Evolutionary conservation across 2,329 filamentous ascomycete species (phyloP).

Genomic region (Fusarium sterilihyphosum): DNA sequence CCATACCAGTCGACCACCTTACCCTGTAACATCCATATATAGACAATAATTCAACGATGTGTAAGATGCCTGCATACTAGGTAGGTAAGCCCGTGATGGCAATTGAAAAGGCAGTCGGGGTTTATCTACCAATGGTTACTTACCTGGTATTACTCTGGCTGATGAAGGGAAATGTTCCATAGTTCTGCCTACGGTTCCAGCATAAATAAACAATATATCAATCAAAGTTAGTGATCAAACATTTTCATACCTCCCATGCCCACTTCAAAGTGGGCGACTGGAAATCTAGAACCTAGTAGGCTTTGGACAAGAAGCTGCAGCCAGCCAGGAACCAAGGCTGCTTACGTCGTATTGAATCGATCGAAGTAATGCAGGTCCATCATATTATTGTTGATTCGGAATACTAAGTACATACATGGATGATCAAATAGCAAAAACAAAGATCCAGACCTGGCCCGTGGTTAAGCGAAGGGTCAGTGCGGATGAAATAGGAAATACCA

Average conservation of each 20-base stretch:
- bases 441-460: constrained; percentile 11
- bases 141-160: not conserved
- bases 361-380: constrained; percentile 18
- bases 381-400: constrained; percentile 10
- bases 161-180: not conserved
- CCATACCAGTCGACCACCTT: not conserved
- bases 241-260: not conserved
- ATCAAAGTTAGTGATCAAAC: not conserved
- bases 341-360: constrained; percentile 18
- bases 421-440: constrained; percentile 1
- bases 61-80: not conserved
- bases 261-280: not conserved
- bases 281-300: constrained; percentile 1
- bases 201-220: not conserved
- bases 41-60: not conserved
- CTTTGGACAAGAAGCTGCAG: not conserved
- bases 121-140: not conserved
- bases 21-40: not conserved
- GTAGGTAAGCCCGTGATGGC: not conserved
- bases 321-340: constrained; percentile 13
- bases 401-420: not conserved
- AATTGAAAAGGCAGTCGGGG: not conserved
- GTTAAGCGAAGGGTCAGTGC: constrained; percentile 9
- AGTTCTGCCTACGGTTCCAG: not conserved
- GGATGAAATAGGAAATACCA: constrained; percentile 6